Conservation (phyloP, 352 stramenopile species). For the Phytopythium montanum region DNA sequence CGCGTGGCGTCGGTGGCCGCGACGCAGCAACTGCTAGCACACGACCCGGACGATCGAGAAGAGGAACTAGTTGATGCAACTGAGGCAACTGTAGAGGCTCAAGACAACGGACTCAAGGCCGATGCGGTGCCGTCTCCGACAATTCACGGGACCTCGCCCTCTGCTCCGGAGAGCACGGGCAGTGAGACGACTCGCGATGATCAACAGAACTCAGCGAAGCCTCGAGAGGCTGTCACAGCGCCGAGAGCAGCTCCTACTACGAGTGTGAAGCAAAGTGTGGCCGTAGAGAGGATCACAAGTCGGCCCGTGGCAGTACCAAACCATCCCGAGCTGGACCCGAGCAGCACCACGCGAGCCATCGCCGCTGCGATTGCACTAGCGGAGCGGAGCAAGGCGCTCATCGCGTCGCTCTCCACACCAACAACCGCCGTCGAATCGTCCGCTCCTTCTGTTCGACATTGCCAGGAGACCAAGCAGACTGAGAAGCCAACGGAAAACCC, state of each 20-base stretch:
- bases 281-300: neutral
- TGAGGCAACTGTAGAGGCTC: neutral
- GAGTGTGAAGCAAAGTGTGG: neutral
- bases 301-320: neutral
- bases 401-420: constrained; percentile 23
- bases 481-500: constrained; percentile 10
- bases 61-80: neutral
- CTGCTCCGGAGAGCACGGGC: neutral
- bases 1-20: constrained; percentile 13
- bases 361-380: constrained; percentile 29
- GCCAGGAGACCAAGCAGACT: constrained; percentile 5
- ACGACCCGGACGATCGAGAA: neutral
- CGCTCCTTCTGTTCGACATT: neutral
- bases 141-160: neutral
- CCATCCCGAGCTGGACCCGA: neutral
- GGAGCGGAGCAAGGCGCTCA: constrained; percentile 37
- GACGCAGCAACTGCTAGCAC: constrained; percentile 5
- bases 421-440: neutral
- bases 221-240: neutral
- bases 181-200: neutral
- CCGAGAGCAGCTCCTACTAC: neutral
- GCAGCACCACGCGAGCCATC: constrained; percentile 18
- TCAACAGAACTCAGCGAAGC: neutral
- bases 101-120: neutral
- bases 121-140: neutral